Conservation (phyloP, 495 filamentous ascomycete species). For the Aspergillus ellipticus region DNA sequence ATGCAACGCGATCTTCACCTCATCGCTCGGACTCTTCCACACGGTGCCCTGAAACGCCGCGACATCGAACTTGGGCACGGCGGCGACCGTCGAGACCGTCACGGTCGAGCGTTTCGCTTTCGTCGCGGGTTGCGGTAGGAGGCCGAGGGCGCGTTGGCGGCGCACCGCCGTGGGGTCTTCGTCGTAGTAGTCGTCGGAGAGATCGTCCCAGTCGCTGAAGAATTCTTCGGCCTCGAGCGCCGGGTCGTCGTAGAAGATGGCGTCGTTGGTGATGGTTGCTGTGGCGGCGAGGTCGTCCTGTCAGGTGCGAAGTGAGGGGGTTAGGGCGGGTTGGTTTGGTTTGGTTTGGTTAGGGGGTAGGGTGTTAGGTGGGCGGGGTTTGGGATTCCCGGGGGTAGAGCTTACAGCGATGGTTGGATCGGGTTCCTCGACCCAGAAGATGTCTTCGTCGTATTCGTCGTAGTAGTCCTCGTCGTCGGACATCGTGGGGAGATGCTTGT, state of each 20-base stretch:
- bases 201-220: conserved; percentile 49
- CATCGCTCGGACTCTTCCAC: conserved; percentile 32
- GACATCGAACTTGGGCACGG: conserved; percentile 13
- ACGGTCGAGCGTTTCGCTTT: too few relatives aligned
- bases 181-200: conserved; percentile 51
- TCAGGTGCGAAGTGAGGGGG: too few relatives aligned
- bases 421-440: conserved; percentile 40
- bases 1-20: conserved; percentile 31
- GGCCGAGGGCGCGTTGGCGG: conserved; percentile 16
- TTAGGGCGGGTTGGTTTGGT: conserved; percentile 5
- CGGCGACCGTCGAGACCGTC: conserved; percentile 2
- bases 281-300: conserved; percentile 50
- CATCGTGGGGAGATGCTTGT: conserved; percentile 22
- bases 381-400: background rate
- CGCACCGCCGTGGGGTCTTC: conserved; percentile 36
- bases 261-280: conserved; percentile 40
- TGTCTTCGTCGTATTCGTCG: conserved; percentile 43
- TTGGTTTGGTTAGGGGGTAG: background rate
- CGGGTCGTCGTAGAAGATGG: conserved; percentile 39
- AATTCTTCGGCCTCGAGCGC: conserved; percentile 39
- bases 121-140: conserved; percentile 6
- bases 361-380: background rate
- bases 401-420: conserved; percentile 42
- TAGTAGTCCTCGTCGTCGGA: conserved; percentile 51
- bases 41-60: conserved; percentile 38